Evolutionary conservation across 352 stramenopile genomes (phyloP).

Genomic region (Globisporangium abappressorium): DNA sequence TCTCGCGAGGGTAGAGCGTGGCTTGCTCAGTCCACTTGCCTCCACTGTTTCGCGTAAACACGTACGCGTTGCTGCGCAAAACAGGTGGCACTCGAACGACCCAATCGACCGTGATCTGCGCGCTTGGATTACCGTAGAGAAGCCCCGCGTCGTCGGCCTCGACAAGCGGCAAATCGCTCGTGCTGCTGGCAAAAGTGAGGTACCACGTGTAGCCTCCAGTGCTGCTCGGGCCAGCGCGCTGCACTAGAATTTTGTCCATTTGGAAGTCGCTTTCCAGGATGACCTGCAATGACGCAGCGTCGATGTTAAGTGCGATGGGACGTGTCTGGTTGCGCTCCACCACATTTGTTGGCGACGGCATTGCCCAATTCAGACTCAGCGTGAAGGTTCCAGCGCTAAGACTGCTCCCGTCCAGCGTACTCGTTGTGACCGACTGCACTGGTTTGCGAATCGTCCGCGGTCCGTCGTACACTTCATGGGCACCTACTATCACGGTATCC

Average conservation of each 20-base stretch:
- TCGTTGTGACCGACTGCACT: constrained; percentile 57
- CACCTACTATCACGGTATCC: constrained; percentile 67
- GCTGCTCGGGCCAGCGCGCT: constrained; percentile 45
- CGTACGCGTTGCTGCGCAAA: constrained; percentile 59
- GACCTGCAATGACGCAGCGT: constrained; percentile 35
- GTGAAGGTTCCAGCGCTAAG: constrained; percentile 45
- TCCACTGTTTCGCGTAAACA: constrained; percentile 51
- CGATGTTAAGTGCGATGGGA: constrained; percentile 54
- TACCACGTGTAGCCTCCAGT: constrained; percentile 75
- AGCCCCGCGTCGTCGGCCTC: constrained; percentile 44
- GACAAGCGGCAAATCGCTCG: constrained; percentile 54
- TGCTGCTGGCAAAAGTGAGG: constrained; percentile 70
- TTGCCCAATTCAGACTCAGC: constrained; percentile 35
- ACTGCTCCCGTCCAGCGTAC: constrained; percentile 16
- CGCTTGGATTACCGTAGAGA: constrained; percentile 14
- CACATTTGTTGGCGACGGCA: constrained; percentile 13
- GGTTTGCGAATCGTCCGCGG: constrained; percentile 67
- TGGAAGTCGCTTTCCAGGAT: constrained; percentile 68
- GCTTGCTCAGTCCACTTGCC: constrained; percentile 89
- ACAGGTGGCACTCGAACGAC: constrained; percentile 50
- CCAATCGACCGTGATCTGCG: constrained; percentile 39
- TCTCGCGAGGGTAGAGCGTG: constrained; percentile 87
- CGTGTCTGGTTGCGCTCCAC: constrained; percentile 35
- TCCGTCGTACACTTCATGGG: constrained; percentile 56
- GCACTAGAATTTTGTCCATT: constrained; percentile 69